A percentile compares a stretch with the other conserved stretches of the same genome.
phyloP scores from a whole-genome alignment of 1,284 basidiomycete genomes.

The Tausonia pullulans region DNA sequence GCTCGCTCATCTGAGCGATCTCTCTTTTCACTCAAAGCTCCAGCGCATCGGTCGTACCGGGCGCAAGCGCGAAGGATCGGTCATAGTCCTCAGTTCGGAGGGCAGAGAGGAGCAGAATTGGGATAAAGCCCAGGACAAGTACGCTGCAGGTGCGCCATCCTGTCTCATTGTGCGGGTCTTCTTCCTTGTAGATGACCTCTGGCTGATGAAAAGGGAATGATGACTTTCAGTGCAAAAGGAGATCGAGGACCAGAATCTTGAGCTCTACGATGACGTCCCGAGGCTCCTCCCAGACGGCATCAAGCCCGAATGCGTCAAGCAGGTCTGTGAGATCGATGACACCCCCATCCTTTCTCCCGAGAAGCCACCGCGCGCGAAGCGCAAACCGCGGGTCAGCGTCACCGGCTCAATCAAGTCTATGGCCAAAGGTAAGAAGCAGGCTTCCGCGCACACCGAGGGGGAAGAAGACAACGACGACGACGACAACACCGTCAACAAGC shows the following conservation, averaged over 20 bases:
- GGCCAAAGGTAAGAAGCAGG: constrained; percentile 6
- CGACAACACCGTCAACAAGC: too few relatives aligned
- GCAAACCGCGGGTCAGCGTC: constrained; percentile 13
- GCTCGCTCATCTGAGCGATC: constrained; percentile 5
- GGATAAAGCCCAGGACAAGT: constrained; percentile 76
- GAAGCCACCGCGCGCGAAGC: constrained; percentile 20
- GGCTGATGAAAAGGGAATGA: neutral
- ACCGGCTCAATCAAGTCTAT: too few relatives aligned
- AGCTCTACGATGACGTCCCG: constrained; percentile 83
- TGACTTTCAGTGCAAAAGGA: constrained; percentile 53
- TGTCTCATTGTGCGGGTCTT: too few relatives aligned
- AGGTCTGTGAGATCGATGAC: constrained; percentile 48
- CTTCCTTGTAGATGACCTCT: neutral
- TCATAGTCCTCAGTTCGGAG: constrained; percentile 88
- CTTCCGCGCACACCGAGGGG: too few relatives aligned
- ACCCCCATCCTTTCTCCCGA: constrained; percentile 23
- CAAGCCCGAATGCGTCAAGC: constrained; percentile 66
- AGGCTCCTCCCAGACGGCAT: constrained; percentile 69
- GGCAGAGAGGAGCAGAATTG: constrained; percentile 85
- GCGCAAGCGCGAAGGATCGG: constrained; percentile 76
- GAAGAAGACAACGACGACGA: too few relatives aligned
- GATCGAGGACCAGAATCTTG: constrained; percentile 76
- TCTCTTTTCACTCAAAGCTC: constrained; percentile 44
- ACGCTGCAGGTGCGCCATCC: constrained; percentile 44
- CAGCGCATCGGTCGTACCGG: constrained; percentile 95